phyloP scores from a whole-genome alignment of 1,284 basidiomycete genomes.

The Ganoderma leucocontextum region DNA sequence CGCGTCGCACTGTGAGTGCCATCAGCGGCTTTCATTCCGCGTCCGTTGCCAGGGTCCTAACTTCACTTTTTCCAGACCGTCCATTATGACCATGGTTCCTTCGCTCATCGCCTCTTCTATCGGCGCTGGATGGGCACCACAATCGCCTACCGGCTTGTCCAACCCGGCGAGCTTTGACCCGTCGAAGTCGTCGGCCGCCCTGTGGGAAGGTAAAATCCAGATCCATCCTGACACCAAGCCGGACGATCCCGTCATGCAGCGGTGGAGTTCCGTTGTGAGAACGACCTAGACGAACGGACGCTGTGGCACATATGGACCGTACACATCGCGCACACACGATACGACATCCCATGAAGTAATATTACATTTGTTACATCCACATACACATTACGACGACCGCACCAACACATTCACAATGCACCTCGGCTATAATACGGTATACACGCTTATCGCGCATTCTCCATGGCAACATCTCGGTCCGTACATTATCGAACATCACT shows the following conservation, averaged over 20 bases:
- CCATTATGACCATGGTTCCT: constrained; percentile 89
- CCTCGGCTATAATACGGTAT: neutral
- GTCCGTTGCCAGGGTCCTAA: constrained; percentile 29
- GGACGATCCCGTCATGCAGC: constrained; percentile 54
- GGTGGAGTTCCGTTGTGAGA: constrained; percentile 45
- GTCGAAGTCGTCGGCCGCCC: constrained; percentile 78
- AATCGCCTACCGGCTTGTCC: constrained; percentile 63
- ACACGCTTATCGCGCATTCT: neutral
- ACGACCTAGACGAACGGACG: constrained; percentile 29
- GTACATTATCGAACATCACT: neutral
- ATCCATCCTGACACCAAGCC: constrained; percentile 84
- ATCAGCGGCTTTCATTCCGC: neutral
- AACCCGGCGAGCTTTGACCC: constrained; percentile 83
- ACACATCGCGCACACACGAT: constrained; percentile 13
- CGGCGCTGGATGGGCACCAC: constrained; percentile 80
- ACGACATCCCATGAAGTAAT: constrained; percentile 14
- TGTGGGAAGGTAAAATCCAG: constrained; percentile 85
- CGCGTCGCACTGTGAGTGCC: constrained; percentile 42
- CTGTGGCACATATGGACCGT: constrained; percentile 21
- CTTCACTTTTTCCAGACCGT: constrained; percentile 53
- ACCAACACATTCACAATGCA: neutral
- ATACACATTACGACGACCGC: neutral
- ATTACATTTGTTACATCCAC: neutral
- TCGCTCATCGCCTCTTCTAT: constrained; percentile 87
- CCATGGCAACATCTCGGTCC: neutral